phyloP scores from a whole-genome alignment of 106 monocot species.

The Allium cepa region DNA sequence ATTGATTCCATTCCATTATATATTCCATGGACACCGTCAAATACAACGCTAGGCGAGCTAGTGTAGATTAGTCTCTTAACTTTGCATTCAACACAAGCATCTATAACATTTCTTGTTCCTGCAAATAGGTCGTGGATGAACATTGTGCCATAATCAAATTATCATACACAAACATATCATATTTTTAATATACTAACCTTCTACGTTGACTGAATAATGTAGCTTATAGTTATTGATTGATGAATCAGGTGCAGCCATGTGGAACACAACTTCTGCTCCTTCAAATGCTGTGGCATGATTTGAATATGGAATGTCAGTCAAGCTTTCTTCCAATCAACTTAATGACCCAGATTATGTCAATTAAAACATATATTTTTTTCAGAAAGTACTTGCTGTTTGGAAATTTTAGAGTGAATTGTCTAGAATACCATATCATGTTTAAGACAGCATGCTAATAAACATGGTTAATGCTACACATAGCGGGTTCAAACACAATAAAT shows the following conservation, averaged over 20 bases:
- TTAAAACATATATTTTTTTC: no score
- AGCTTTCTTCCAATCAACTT: not conserved
- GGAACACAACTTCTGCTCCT: conserved; percentile 84
- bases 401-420: no score
- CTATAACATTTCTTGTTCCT: conserved; percentile 96
- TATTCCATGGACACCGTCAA: conserved; percentile 90
- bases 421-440: no score
- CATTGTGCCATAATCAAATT: no score
- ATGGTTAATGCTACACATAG: no score
- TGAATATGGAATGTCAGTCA: not conserved
- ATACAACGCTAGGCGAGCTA: conserved; percentile 95
- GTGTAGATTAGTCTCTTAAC: conserved; percentile 90
- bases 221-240: conserved; percentile 93
- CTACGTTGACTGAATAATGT: conserved; percentile 93
- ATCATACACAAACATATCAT: no score
- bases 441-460: no score
- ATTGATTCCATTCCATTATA: conserved; percentile 65
- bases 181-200: conserved; percentile 41
- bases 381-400: no score
- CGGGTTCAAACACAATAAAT: no score
- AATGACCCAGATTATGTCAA: no score
- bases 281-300: conserved; percentile 35
- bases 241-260: conserved; percentile 99
- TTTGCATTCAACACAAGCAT: conserved; percentile 88
- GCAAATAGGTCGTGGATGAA: conserved; percentile 1